Base-by-base conservation (phyloP, 2,329 filamentous ascomycete genomes). In the Colletotrichum limetticola region DNA sequence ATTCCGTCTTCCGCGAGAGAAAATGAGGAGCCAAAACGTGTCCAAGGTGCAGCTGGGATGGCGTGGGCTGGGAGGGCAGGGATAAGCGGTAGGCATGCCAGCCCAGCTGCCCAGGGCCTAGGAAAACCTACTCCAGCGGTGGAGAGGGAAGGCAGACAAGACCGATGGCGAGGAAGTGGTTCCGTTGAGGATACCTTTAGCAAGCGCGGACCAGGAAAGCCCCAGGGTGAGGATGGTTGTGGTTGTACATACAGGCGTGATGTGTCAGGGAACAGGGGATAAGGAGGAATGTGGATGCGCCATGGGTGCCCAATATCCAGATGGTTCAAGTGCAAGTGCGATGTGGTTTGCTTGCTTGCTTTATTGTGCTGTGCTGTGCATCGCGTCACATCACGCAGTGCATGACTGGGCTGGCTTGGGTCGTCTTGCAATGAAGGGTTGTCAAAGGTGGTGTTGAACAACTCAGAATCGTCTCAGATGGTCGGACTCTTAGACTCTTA, bases 11-110 rank as follows among this genome's bases (percentile, higher is more conserved):
- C 71, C 71, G 67, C 67, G 71, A 71, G 56, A 57, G 60, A 71
- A 65, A 42, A 71, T 66, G 67, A 73, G 61, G 69, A 72, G 69
- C 69, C 69, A 72, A 68, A 71, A 66, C 71, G 68, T 71, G 66
- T 73, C 66, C 61, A 66, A 64, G 55, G 46, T 59, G 70, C 59
- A 60, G 66, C 70, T 60, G 60, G 66, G 58, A 55, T 55, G 49
- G 11, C 60, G 68, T 62, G 52, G 35, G 58, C 58, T 57, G 53
- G 32, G 55, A 60, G 26, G 66, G 59, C 53, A 72, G 70, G 70
- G 70, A 53, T 72, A 26, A n/a, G 61, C 49, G 22, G n/a, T 32
- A 14, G 12, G n/a, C 12, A 5, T 60, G 9, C 19, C 28, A 30
- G 46, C 42, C 60, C 37, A 52, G 60, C 37, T 52, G 26, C 42